These are phyloP conservation scores for Mucor sp. DNA, from an alignment of 371 early-diverging fungal species.

Conservation along the genomic window DNA sequence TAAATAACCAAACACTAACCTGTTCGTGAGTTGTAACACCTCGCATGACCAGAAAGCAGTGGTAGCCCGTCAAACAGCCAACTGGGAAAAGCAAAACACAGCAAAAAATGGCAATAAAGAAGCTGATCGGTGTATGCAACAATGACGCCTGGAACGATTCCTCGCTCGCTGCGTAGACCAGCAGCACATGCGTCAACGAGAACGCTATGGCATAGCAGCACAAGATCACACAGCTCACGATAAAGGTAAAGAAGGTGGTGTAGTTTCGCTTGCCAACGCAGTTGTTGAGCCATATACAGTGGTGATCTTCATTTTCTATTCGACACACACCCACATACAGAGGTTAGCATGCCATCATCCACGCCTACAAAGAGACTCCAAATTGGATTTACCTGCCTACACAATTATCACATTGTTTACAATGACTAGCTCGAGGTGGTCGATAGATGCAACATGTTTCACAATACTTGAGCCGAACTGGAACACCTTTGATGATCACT, in stretches of 20 bases:
- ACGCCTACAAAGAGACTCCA: neutral
- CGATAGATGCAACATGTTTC: slow-evolving; percentile 90
- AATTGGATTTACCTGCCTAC: slow-evolving; percentile 57
- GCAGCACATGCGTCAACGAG: slow-evolving; percentile 56
- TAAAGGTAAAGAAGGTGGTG: slow-evolving; percentile 80
- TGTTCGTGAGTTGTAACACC: slow-evolving; percentile 91
- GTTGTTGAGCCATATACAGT: slow-evolving; percentile 95
- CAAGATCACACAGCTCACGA: slow-evolving; percentile 56
- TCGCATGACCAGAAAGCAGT: slow-evolving; percentile 68
- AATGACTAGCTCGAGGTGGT: slow-evolving; percentile 90
- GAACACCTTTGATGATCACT: slow-evolving; percentile 62
- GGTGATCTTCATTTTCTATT: slow-evolving; percentile 82
- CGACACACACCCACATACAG: neutral
- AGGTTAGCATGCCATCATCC: neutral
- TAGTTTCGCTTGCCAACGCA: slow-evolving; percentile 94
- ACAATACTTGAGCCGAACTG: slow-evolving; percentile 86
- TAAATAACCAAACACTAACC: slow-evolving; percentile 50
- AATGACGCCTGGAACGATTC: slow-evolving; percentile 5
- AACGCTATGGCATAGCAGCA: slow-evolving; percentile 63
- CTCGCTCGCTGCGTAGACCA: neutral
- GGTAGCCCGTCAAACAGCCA: slow-evolving; percentile 73
- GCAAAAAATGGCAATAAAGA: slow-evolving; percentile 68
- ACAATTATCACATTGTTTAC: slow-evolving; percentile 89
- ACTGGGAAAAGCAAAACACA: slow-evolving; percentile 67
- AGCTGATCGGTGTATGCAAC: slow-evolving; percentile 42